Evolutionary conservation across 148 eudicot species (phyloP).

Genomic region (Fagopyrum esculentum): DNA sequence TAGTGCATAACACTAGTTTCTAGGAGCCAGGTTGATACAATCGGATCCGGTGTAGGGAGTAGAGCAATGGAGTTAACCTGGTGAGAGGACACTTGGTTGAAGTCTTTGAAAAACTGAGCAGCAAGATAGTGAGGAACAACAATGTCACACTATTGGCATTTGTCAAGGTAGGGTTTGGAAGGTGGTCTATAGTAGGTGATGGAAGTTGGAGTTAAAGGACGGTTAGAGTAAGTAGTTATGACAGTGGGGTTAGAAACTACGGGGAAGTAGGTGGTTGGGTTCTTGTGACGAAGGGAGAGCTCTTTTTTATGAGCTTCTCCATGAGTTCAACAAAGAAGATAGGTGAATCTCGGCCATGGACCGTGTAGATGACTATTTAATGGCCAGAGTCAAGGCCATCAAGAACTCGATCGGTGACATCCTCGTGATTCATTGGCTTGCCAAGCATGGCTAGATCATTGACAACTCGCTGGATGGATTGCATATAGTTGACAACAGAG

Average conservation of each 20-base stretch:
- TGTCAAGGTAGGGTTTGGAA: background rate
- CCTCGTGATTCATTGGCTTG: background rate
- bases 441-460: background rate
- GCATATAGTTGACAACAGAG: background rate
- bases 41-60: no score
- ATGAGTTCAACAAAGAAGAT: background rate
- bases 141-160: background rate
- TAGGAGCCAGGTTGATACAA: no score
- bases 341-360: background rate
- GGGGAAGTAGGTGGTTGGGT: background rate
- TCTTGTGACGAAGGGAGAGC: background rate
- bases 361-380: background rate
- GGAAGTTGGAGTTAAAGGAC: background rate
- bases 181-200: background rate
- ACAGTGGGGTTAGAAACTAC: background rate
- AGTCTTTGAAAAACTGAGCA: background rate
- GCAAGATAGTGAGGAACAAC: background rate
- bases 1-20: no score
- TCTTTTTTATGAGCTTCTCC: background rate
- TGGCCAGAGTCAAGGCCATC: background rate
- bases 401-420: background rate
- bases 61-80: no score
- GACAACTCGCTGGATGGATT: background rate
- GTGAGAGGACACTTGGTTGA: no score
- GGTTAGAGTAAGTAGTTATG: background rate